Base-by-base conservation (phyloP, 176 grass and related monocot species). In the Zoysia pacifica region DNA sequence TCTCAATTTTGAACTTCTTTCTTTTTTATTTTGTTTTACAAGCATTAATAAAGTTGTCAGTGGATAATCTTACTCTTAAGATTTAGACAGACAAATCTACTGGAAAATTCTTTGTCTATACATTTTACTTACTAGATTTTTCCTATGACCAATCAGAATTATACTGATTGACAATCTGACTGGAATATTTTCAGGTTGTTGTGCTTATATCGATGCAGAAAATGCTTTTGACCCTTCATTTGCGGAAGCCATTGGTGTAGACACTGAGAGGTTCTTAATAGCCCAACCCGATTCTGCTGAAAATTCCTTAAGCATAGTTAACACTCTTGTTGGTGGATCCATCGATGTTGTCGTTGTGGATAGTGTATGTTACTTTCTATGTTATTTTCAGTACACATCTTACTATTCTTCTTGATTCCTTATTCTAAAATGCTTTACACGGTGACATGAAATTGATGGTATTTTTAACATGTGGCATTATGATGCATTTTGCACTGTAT, bases 201-300 rank as follows among this genome's bases (percentile, higher is more conserved):
- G 96, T 65, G 96, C 96, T 78, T 98, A 98, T 86, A 67, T 98
- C 80, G 96, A 98, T 91, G 88, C 79, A 50, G 96, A 98, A 84
- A 94, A 94, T 84, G 90, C 90, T 72, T 89, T 98, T 56, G 76
- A 89, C 80, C 84, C 88, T 56, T 89, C 79, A 72, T 81, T 98
- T 75, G 92, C 88, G 3, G 90, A 98, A 91, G 81, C 84, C 67
- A 77, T 98, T 43, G 95, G 95, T 62, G 88, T 98, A 75, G 79
- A 98, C 80, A 81, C 82, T 62, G 88, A 88, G 69, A 94, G 90
- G 80, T 90, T 98, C 64, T 84, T 94, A 50, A 94, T 98, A 74
- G 69, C 88, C 36, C 88, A 83, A 83, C 90, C 92, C 16, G 67
- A 85, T 82, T 93, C 81, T 93, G 95, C 92, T 86, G 95, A 98